Evolutionary conservation across 805 yeast genomes (phyloP).

Genomic region (Candida palmyrensis): DNA sequence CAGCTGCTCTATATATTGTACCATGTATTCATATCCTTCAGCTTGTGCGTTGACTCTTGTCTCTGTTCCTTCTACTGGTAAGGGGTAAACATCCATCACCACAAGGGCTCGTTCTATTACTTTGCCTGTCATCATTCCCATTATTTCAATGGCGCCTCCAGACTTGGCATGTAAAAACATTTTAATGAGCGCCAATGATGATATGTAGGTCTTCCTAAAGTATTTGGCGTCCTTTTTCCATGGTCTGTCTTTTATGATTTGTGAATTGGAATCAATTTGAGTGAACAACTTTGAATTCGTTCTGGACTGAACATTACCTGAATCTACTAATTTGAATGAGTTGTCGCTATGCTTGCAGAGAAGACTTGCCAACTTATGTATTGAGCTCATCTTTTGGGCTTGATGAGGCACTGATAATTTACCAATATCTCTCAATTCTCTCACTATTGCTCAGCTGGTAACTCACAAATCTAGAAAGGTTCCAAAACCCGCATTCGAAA

Average conservation of each 20-base stretch:
- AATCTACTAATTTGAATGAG: no score
- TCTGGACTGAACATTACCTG: no score
- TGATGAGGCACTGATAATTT: no score
- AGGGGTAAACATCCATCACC: conserved; percentile 75
- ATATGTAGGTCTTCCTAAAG: conserved; percentile 58
- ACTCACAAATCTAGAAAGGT: no score
- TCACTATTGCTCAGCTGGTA: no score
- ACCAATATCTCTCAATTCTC: no score
- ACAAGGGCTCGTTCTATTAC: conserved; percentile 51
- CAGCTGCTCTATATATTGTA: conserved; percentile 60
- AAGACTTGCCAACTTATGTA: background rate
- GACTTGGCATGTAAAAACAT: conserved; percentile 76
- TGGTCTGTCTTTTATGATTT: conserved; percentile 27
- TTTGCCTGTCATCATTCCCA: conserved; percentile 92
- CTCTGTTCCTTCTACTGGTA: conserved; percentile 96
- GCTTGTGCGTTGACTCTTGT: conserved; percentile 91
- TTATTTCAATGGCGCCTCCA: conserved; percentile 85
- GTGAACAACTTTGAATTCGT: background rate
- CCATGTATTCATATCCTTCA: conserved; percentile 95
- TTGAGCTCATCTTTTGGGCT: background rate
- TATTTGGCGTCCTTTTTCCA: conserved; percentile 57
- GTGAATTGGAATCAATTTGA: background rate
- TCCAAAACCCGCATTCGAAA: no score
- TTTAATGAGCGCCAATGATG: conserved; percentile 66
- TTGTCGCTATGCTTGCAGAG: background rate